Evolutionary conservation across 805 yeast species (phyloP).

Genomic region (Torulaspora indica): DNA sequence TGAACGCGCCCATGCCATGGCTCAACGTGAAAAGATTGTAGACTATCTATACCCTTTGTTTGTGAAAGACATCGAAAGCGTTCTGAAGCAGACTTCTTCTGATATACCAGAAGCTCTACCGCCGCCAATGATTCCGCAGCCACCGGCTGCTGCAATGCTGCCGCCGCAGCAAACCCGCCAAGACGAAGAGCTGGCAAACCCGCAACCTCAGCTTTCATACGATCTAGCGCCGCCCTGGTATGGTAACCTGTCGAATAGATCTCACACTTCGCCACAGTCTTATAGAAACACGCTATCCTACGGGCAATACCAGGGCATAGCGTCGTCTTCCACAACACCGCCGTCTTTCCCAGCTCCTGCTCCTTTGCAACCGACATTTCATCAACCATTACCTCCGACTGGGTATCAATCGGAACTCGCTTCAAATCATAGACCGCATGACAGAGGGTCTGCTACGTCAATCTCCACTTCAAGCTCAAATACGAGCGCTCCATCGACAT

Average conservation of each 20-base stretch:
- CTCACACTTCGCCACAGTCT: conserved; percentile 8
- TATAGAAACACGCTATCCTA: conserved; percentile 10
- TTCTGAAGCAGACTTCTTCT: conserved; percentile 32
- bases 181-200: conserved; percentile 8
- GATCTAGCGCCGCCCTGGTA: conserved; percentile 10
- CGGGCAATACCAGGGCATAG: conserved; percentile 10
- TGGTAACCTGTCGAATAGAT: conserved; percentile 4
- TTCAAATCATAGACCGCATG: conserved; percentile 5
- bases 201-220: conserved; percentile 13
- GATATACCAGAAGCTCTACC: conserved; percentile 1
- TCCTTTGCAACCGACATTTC: conserved; percentile 6
- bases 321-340: conserved; percentile 5
- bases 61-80: conserved; percentile 63
- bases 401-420: conserved; percentile 7
- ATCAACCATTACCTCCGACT: conserved; percentile 2
- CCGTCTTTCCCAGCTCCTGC: conserved; percentile 7
- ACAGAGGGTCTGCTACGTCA: conserved; percentile 5
- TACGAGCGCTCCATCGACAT: conserved; percentile 2
- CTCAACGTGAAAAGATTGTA: conserved; percentile 70
- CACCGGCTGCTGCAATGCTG: conserved; percentile 9
- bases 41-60: conserved; percentile 63
- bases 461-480: conserved; percentile 4
- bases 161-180: conserved; percentile 8
- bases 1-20: conserved; percentile 76
- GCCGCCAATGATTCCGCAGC: conserved; percentile 5